These are phyloP conservation scores for Leptosphaerulina australis DNA, from an alignment of 2,329 filamentous ascomycete species.

Conservation along the genomic window DNA sequence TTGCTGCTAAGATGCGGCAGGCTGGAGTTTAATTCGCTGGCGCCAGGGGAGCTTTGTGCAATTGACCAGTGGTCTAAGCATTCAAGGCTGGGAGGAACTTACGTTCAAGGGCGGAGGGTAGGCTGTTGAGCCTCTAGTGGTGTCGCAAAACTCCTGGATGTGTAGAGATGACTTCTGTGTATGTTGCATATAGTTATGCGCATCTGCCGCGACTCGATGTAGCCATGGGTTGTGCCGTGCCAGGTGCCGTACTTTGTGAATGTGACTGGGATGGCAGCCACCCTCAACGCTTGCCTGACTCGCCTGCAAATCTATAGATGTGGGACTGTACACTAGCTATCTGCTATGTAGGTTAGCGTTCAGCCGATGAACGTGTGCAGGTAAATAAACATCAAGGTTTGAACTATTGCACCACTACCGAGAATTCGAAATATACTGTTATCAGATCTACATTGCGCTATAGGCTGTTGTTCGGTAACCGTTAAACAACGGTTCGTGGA, in stretches of 20 bases:
- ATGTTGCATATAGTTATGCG: conserved; percentile 11
- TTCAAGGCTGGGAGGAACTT: conserved; percentile 2
- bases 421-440: not conserved
- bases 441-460: not conserved
- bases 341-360: not conserved
- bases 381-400: conserved; percentile 6
- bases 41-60: conserved; percentile 6
- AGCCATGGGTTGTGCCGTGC: not conserved
- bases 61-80: conserved; percentile 1
- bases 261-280: too few relatives aligned
- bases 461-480: conserved; percentile 5
- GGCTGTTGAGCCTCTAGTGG: conserved; percentile 7
- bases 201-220: conserved; percentile 1
- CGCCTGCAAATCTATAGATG: conserved; percentile 6
- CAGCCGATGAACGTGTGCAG: conserved; percentile 8
- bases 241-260: conserved; percentile 2
- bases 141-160: not conserved
- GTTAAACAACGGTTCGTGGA: conserved; percentile 9
- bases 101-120: conserved; percentile 8
- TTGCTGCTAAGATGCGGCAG: conserved; percentile 6
- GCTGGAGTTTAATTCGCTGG: conserved; percentile 12
- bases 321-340: conserved; percentile 8
- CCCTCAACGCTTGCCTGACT: conserved; percentile 7
- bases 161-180: not conserved
- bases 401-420: conserved; percentile 8